phyloP scores from a whole-genome alignment of 331 rosid genomes.

The Arachis monticola region DNA sequence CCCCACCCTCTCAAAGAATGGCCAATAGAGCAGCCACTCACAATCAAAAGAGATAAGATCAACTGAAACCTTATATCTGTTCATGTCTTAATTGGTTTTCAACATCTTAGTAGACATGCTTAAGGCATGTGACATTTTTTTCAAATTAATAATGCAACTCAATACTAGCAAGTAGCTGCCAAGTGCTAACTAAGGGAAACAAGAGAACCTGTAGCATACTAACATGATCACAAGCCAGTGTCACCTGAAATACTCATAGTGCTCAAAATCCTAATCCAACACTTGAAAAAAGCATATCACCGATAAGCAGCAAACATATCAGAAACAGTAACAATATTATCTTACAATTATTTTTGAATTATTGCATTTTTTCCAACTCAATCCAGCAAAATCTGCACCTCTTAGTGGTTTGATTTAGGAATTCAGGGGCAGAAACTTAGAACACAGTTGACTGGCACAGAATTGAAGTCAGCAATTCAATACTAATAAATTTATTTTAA shows the following conservation, averaged over 20 bases:
- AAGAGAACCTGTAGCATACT: not conserved
- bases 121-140: conserved; percentile 16
- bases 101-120: conserved; percentile 14
- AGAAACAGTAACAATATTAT: too few relatives aligned
- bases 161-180: conserved; percentile 14
- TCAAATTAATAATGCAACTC: not conserved
- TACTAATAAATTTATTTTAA: too few relatives aligned
- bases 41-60: not conserved
- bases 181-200: not conserved
- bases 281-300: too few relatives aligned
- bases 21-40: not conserved
- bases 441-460: not conserved
- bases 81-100: conserved; percentile 24
- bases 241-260: too few relatives aligned
- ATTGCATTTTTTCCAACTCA: too few relatives aligned
- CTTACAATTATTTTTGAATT: too few relatives aligned
- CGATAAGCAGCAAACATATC: too few relatives aligned
- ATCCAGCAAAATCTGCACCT: too few relatives aligned
- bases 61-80: not conserved
- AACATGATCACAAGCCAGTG: not conserved
- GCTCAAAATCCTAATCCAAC: too few relatives aligned
- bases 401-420: too few relatives aligned
- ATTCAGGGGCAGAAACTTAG: too few relatives aligned
- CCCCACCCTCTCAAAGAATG: conserved; percentile 21
- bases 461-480: too few relatives aligned